phyloP scores from a whole-genome alignment of 441 rosid species.

The Breynia disticha region DNA sequence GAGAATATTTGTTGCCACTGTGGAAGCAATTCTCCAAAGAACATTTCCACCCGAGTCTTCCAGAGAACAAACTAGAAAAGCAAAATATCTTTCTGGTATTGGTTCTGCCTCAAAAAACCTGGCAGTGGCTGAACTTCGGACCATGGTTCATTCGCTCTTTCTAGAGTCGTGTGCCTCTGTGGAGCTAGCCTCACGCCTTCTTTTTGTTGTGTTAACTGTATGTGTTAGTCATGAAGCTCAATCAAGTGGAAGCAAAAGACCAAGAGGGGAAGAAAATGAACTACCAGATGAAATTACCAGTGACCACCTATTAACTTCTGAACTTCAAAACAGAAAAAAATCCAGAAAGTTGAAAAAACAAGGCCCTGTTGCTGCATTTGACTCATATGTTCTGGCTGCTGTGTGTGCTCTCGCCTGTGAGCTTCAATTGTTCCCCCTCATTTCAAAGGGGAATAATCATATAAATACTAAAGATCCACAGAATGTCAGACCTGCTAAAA shows the following conservation, averaged over 20 bases:
- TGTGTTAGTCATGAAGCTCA: slow-evolving; percentile 99
- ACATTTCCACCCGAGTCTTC: slow-evolving; percentile 71
- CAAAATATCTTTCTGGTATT: slow-evolving; percentile 38
- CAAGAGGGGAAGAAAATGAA: slow-evolving; percentile 45
- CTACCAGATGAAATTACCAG: slow-evolving; percentile 33
- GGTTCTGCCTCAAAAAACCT: slow-evolving; percentile 82
- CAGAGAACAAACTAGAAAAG: slow-evolving; percentile 43
- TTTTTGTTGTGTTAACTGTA: slow-evolving; percentile 92
- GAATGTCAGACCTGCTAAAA: slow-evolving; percentile 38
- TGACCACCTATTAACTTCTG: slow-evolving; percentile 27
- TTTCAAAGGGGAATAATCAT: slow-evolving; percentile 49
- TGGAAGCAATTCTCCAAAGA: slow-evolving; percentile 84
- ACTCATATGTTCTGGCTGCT: slow-evolving; percentile 96
- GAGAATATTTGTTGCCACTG: slow-evolving; percentile 97
- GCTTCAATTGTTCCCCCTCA: slow-evolving; percentile 82
- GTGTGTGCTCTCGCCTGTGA: slow-evolving; percentile 97
- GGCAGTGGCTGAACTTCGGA: slow-evolving; percentile 96
- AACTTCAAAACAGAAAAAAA: slow-evolving; percentile 32
- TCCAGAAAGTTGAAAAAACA: slow-evolving; percentile 56
- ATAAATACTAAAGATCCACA: slow-evolving; percentile 30
- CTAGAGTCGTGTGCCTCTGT: slow-evolving; percentile 85
- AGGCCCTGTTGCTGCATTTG: slow-evolving; percentile 98
- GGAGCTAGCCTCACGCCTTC: slow-evolving; percentile 91
- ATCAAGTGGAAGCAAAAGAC: slow-evolving; percentile 66
- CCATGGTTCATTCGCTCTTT: slow-evolving; percentile 98